Evolutionary conservation across 306 rosid genomes (phyloP), one percentile per base, ranked within the genome.

Genomic region (Pterocarpus macrocarpus): DNA sequence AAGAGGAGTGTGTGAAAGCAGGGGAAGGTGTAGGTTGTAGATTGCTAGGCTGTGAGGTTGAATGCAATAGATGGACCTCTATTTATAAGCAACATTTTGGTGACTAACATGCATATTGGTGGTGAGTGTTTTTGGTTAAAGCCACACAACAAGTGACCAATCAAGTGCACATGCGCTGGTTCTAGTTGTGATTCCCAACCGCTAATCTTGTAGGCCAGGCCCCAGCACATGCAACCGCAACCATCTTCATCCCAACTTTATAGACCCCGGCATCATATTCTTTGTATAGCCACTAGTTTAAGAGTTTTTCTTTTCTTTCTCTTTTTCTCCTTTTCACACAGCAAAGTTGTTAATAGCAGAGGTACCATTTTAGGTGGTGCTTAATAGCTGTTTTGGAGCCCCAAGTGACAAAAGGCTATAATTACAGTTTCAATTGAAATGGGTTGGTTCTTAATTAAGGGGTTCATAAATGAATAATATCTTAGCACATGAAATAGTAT

Each of bases 161-260:
- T 64, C 79, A 83, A 82, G 72, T 70, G 89, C 96, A 88, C 92
- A 89, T 89, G 96, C 73, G 7, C 10, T 76, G 86, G 89, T 84
- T 89, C 81, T 89, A 34, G 87, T 83, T 79, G 86, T 66, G 83
- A 38, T 81, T 84, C 85, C 89, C 90, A 86, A 86, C 87, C 62
- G 84, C 81, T 75, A 64, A 69, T 56, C 83, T 45, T 5, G 87
- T 83, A 76, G 92, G 78, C 76, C 80, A 47, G 53, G 64, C 69
- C 30, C 43, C 69, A 39, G 79, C 89, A 85, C 89, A 87, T 88
- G 89, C 84, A 82, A 39, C 53, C 75, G 78, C 80, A 38, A 59
- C 73, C 22, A 34, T 59, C 44, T 34, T 69, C 36, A 53, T 49
- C 14, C 32, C 5, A 9, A 47, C 86, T 85, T 30, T 30, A 49